Base-by-base conservation (phyloP, 2,329 filamentous ascomycete species). In the Pseudogymnoascus sp. region DNA sequence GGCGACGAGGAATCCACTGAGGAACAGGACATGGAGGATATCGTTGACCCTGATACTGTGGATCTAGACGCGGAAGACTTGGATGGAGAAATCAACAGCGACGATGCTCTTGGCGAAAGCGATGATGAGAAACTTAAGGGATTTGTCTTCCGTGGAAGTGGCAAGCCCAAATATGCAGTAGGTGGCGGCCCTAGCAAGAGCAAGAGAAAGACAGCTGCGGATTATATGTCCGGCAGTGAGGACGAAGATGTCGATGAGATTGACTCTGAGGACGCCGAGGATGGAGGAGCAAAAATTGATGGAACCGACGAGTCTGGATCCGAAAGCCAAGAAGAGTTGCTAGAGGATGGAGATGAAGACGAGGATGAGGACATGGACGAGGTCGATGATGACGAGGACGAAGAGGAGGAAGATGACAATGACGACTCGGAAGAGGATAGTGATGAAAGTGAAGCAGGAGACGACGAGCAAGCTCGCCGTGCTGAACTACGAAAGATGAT, bases 101-200 rank as follows among this genome's bases (percentile, higher is more conserved):
- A 88, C 63, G 76, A 83, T 37, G 93, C 91, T 0, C 87, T 97
- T 72, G 90, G 87, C 2, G 87, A 89, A 62, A 95, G 90, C 68
- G 93, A 97, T 70, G 88, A 91, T 68, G 91, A 96, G 73, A 83
- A 83, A 61, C 91, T 96, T 70, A 86, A 89, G 67, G 85, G 84
- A 0, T 96, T 90, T 72, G 84, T 78, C 0, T 87, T 88, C 67
- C 77, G 82, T 34, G 84, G 84, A 21, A 87, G 84, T 73, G 81
- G 79, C 1, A 83, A 82, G 66, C 78, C 81, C 4, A 77, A 74
- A 62, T 72, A 71, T 14, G 70, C 69, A 61, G 69, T 68, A 61
- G 74, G 72, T n/a, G 73, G 68, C 53, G 67, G 65, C 36, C 75
- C 73, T 6, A 12, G 10, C 31, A 34, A 34, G 8, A 25, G 28